A percentile compares a stretch with the other conserved stretches of the same genome.
Evolutionary conservation across 345 rosid genomes (phyloP).

Genomic region (Syzygium jambos): DNA sequence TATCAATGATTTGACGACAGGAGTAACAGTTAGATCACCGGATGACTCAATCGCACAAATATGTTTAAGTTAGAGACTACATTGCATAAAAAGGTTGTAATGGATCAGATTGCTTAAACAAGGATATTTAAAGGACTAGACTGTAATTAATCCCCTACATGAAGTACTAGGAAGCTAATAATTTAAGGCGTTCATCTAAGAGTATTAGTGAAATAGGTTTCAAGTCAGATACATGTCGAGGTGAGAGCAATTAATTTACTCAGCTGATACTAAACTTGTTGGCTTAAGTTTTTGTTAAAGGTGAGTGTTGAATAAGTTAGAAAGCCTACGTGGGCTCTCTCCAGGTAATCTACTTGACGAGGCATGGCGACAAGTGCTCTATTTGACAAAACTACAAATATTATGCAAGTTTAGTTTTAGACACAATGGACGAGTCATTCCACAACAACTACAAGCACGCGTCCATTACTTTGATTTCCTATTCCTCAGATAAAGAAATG

Average conservation of each 20-base stretch:
- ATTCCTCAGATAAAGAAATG: background rate
- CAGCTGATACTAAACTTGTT: background rate
- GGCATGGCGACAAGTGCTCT: background rate
- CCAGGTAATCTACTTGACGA: background rate
- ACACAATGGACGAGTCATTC: background rate
- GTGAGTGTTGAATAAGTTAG: background rate
- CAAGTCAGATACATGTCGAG: fast-evolving
- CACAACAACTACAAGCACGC: background rate
- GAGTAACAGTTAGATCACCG: background rate
- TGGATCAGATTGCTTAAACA: background rate
- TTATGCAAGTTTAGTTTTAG: too few relatives aligned
- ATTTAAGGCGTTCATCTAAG: background rate
- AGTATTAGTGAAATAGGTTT: background rate
- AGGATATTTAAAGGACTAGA: background rate
- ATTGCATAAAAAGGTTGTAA: background rate
- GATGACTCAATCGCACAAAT: background rate
- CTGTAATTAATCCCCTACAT: background rate
- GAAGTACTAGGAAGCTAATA: background rate
- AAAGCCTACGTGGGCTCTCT: background rate
- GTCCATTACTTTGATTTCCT: background rate
- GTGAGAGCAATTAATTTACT: background rate
- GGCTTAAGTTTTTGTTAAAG: background rate
- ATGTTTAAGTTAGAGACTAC: background rate
- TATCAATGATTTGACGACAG: background rate
- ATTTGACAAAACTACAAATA: background rate